phyloP scores from a whole-genome alignment of 176 grass and related monocot genomes.

The Oryza rufipogon region DNA sequence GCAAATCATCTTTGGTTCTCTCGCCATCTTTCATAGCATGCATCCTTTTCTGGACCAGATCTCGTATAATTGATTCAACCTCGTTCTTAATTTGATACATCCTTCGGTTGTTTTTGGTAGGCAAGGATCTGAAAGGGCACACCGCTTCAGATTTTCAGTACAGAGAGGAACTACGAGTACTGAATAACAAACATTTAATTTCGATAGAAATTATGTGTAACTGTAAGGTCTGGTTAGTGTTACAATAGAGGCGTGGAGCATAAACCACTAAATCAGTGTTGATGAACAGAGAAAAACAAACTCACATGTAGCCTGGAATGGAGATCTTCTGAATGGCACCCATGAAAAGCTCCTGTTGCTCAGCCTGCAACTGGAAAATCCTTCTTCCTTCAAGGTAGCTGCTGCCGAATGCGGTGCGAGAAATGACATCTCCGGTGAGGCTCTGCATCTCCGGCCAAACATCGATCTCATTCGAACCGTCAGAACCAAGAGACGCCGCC shows the following conservation, averaged over 20 bases:
- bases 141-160: not conserved
- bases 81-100: constrained; percentile 48
- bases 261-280: no score
- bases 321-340: constrained; percentile 15
- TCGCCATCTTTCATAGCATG: constrained; percentile 50
- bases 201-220: no score
- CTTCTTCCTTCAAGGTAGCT: constrained; percentile 61
- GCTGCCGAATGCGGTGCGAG: constrained; percentile 70
- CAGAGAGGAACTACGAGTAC: not conserved
- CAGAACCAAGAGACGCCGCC: not conserved
- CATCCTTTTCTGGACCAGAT: constrained; percentile 47
- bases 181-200: no score
- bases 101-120: constrained; percentile 53
- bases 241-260: no score
- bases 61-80: constrained; percentile 40
- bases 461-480: constrained; percentile 54
- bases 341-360: constrained; percentile 37
- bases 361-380: constrained; percentile 63
- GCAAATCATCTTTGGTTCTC: constrained; percentile 44
- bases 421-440: constrained; percentile 77
- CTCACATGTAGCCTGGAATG: constrained; percentile 59
- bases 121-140: constrained; percentile 43
- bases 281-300: not conserved
- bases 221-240: no score
- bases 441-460: constrained; percentile 56